Base-by-base conservation (phyloP, 148 eudicot genomes). In the Pharnaceum exiguum region DNA sequence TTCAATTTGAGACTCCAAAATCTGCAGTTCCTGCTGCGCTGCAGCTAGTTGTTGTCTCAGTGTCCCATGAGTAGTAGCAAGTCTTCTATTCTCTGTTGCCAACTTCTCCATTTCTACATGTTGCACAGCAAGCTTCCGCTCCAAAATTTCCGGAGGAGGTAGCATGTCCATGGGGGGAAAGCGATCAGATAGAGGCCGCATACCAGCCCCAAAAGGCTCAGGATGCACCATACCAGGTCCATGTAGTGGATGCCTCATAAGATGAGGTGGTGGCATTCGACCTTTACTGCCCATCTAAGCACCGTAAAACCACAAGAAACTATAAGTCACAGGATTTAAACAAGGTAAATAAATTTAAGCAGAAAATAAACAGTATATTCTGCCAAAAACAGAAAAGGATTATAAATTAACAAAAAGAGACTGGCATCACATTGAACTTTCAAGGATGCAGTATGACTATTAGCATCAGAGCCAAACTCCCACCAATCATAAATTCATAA, bases 1-100 rank as follows among this genome's bases (percentile, higher is more conserved):
- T 55, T 74, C 89, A 66, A 86, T 72, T 51, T 82, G 91, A 59
- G 75, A 66, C 57, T 89, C 84, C 63, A 83, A 40, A 47, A 80
- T 74, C 55, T 84, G 89, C 57, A 83, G 71, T 55, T 94, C 99
- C 67, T 89, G 86, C 69, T 86, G 90, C 29, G 90, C 89, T 45
- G 85, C 77, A 46, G 91, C 96, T 58, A 94, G 89, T 40, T 94
- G 95, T 60, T 82, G 96, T 65, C 99, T 89, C 55, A 83, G 62
- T 49, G 79, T 69, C 18, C 79, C 95, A 64, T 94, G 99, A 36
- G 99, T 94, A 16, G 89, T 72, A 43, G 99, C 99, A 75, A 94
- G 91, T 70, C 95, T 82, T 65, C 77, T 87, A 55, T 94, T 94
- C 82, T 94, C 99, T 2, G 75, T 68, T 53, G 80, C 80, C 60